Conservation (phyloP, 768 basidiomycete genomes). For the Podaxis sp. region DNA sequence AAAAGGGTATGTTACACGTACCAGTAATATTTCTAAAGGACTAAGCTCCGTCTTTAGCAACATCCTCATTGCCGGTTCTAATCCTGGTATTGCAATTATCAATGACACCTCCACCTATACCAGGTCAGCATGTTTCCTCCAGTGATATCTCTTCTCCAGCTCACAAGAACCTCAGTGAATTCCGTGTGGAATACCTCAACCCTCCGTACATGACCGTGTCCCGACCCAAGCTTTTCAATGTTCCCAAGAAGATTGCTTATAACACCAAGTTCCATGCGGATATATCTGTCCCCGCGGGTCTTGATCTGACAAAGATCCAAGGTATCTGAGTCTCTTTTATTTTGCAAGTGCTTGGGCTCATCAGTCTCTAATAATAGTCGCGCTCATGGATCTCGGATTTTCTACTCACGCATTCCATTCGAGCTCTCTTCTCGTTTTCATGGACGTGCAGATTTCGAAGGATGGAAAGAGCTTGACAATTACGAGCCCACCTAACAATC, state of each 20-base stretch:
- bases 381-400: conserved; percentile 43
- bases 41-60: conserved; percentile 19
- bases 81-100: conserved; percentile 37
- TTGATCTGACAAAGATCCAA: conserved; percentile 28
- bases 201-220: conserved; percentile 41
- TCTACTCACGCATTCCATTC: conserved; percentile 42
- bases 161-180: conserved; percentile 28
- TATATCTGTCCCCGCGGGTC: conserved; percentile 29
- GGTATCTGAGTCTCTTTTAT: conserved; percentile 22
- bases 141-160: background rate
- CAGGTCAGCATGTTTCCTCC: conserved; percentile 17
- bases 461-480: conserved; percentile 34
- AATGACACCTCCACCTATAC: conserved; percentile 26
- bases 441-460: conserved; percentile 31
- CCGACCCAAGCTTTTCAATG: conserved; percentile 33
- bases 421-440: conserved; percentile 37
- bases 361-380: conserved; percentile 24
- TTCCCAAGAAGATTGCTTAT: conserved; percentile 38
- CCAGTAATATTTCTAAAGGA: background rate
- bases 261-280: conserved; percentile 34
- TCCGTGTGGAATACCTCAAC: conserved; percentile 41
- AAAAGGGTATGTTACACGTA: conserved; percentile 41
- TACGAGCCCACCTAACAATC: conserved; percentile 34
- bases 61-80: conserved; percentile 41
- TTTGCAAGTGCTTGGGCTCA: background rate